Evolutionary conservation across 768 basidiomycete species (phyloP).

Genomic region (Tylopilus vinaceipallidus): DNA sequence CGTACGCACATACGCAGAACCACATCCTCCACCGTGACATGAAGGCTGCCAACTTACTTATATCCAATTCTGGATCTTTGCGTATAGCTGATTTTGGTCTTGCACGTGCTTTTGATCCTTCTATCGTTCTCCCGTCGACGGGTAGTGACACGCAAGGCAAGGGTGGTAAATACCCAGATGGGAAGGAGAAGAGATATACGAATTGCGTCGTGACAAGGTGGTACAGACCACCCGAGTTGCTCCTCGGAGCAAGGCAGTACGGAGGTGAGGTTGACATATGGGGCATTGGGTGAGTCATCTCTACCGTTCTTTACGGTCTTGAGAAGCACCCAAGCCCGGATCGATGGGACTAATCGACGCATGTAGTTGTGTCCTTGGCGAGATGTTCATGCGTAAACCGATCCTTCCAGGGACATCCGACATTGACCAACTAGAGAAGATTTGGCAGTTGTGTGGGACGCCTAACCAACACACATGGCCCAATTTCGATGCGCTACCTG

Average conservation of each 20-base stretch:
- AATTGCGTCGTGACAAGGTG: constrained; percentile 94
- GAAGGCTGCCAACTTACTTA: constrained; percentile 97
- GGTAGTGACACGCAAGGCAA: constrained; percentile 19
- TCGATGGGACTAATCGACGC: neutral
- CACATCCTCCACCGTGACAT: constrained; percentile 97
- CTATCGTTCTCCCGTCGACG: constrained; percentile 34
- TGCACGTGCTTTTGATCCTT: constrained; percentile 74
- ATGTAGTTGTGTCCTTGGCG: constrained; percentile 87
- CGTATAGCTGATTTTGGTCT: constrained; percentile 97
- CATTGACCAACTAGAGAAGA: constrained; percentile 87
- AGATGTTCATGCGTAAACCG: constrained; percentile 88
- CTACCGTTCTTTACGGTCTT: neutral
- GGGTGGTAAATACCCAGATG: constrained; percentile 37
- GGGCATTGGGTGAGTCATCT: constrained; percentile 80
- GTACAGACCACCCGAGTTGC: constrained; percentile 92
- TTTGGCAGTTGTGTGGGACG: constrained; percentile 87
- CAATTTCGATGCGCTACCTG: constrained; percentile 69
- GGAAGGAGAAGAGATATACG: constrained; percentile 76
- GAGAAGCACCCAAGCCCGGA: neutral
- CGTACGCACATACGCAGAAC: constrained; percentile 54
- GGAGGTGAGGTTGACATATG: constrained; percentile 96
- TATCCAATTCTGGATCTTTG: constrained; percentile 79
- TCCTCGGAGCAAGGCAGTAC: constrained; percentile 86
- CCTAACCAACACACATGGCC: constrained; percentile 84
- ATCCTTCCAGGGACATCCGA: constrained; percentile 88